Conservation (phyloP, 106 monocot species). For the Allium fistulosum region DNA sequence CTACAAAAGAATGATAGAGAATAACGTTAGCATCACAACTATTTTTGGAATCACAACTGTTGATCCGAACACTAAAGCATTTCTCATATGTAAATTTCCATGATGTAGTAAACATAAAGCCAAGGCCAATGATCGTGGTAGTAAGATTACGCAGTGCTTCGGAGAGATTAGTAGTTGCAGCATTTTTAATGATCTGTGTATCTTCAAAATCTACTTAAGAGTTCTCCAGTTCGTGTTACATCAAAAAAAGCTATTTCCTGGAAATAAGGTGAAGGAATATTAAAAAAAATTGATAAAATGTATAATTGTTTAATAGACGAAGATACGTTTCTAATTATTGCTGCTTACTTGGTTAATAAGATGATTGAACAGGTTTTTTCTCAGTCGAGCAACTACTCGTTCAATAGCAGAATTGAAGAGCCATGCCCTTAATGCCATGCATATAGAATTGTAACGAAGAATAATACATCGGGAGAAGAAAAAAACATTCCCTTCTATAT, state of each 20-base stretch:
- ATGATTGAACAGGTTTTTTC: constrained; percentile 85
- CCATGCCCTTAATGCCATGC: constrained; percentile 80
- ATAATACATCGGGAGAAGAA: not conserved
- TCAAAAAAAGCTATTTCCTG: constrained; percentile 99
- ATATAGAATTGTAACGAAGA: constrained; percentile 57
- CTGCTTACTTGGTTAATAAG: constrained; percentile 76
- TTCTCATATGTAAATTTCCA: constrained; percentile 92
- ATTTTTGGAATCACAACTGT: too few species aligned
- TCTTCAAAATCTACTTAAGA: constrained; percentile 96
- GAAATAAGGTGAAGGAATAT: not conserved
- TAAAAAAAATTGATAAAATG: not conserved
- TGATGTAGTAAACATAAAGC: constrained; percentile 92
- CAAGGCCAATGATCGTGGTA: constrained; percentile 79
- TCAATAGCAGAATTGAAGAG: constrained; percentile 95
- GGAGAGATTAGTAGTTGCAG: constrained; percentile 93
- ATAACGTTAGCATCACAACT: not conserved
- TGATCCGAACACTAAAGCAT: not conserved
- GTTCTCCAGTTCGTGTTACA: constrained; percentile 96
- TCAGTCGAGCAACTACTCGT: constrained; percentile 91
- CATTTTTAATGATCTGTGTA: constrained; percentile 98
- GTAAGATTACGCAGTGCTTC: constrained; percentile 86
- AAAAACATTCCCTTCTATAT: too few species aligned
- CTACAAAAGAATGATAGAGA: constrained; percentile 32
- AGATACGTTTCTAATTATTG: too few species aligned
- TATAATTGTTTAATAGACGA: too few species aligned